Percentiles rank a stretch among this genome's conserved stretches.
These are phyloP conservation scores for Allantophomopsis lycopodina DNA, from an alignment of 2,329 filamentous ascomycete species.

Conservation along the genomic window DNA sequence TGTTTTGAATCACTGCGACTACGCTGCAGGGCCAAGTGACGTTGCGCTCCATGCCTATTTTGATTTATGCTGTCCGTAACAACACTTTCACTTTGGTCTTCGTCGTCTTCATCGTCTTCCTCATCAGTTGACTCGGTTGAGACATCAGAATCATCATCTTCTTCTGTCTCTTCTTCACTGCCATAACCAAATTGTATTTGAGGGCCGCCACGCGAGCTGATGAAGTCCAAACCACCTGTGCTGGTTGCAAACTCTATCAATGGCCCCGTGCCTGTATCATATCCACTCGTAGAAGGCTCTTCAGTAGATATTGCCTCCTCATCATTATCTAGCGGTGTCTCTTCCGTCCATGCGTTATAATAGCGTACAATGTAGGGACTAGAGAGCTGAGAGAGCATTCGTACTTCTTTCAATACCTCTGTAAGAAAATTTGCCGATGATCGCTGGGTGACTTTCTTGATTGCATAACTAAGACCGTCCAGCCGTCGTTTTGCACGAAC, in stretches of 20 bases:
- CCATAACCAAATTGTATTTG: constrained; percentile 64
- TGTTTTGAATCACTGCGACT: constrained; percentile 18
- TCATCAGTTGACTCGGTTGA: constrained; percentile 21
- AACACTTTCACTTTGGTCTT: constrained; percentile 6
- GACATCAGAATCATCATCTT: constrained; percentile 27
- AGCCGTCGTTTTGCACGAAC: constrained; percentile 91
- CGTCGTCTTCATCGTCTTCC: constrained; percentile 23
- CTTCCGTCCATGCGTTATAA: constrained; percentile 90
- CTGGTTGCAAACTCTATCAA: constrained; percentile 29
- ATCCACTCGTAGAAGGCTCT: constrained; percentile 11
- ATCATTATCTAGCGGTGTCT: constrained; percentile 44
- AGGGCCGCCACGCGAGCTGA: constrained; percentile 70
- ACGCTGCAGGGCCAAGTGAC: constrained; percentile 11
- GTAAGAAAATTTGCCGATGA: constrained; percentile 60
- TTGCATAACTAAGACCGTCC: constrained; percentile 84
- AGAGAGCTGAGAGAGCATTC: constrained; percentile 81
- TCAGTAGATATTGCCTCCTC: constrained; percentile 24
- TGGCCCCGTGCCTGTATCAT: constrained; percentile 12
- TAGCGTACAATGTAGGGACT: constrained; percentile 84
- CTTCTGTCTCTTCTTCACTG: constrained; percentile 28
- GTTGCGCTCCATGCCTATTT: background rate
- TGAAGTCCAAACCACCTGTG: constrained; percentile 78
- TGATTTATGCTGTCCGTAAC: constrained; percentile 5
- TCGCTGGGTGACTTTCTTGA: constrained; percentile 88
- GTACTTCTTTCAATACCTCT: constrained; percentile 73